Percentiles rank a stretch among this genome's conserved stretches.
Evolutionary conservation across 768 basidiomycete species (phyloP).

Genomic region (Collybiopsis confluens): DNA sequence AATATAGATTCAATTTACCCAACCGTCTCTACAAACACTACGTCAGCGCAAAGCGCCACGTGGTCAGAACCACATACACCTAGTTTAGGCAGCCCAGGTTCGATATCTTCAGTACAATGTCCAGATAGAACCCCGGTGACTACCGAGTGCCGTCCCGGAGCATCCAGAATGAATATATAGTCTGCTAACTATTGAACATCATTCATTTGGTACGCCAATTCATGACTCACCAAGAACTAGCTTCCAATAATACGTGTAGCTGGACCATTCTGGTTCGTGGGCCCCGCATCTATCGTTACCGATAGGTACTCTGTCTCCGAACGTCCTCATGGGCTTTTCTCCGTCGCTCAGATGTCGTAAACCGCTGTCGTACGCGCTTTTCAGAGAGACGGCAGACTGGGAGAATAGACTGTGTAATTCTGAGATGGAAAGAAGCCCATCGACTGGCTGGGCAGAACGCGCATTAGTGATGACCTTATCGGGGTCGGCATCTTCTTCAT

Average conservation of each 20-base stretch:
- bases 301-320: conserved; percentile 44
- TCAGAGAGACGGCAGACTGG: conserved; percentile 28
- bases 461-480: conserved; percentile 74
- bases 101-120: conserved; percentile 53
- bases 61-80: conserved; percentile 86
- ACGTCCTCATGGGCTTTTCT: conserved; percentile 33
- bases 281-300: conserved; percentile 43
- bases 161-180: conserved; percentile 80
- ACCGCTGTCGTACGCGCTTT: conserved; percentile 70
- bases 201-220: conserved; percentile 3
- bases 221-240: conserved; percentile 60
- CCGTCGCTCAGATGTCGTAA: conserved; percentile 17
- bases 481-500: conserved; percentile 56
- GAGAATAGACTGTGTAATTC: conserved; percentile 54
- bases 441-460: conserved; percentile 48
- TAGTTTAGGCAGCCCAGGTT: conserved; percentile 73
- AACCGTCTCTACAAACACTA: conserved; percentile 24
- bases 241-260: conserved; percentile 86
- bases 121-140: conserved; percentile 60
- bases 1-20: too few species aligned
- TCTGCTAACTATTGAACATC: conserved; percentile 51
- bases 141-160: conserved; percentile 26
- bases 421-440: conserved; percentile 62
- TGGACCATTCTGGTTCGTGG: conserved; percentile 82
- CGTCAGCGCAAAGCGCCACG: conserved; percentile 68